phyloP scores from a whole-genome alignment of 306 rosid genomes.

The Mucuna pruriens region DNA sequence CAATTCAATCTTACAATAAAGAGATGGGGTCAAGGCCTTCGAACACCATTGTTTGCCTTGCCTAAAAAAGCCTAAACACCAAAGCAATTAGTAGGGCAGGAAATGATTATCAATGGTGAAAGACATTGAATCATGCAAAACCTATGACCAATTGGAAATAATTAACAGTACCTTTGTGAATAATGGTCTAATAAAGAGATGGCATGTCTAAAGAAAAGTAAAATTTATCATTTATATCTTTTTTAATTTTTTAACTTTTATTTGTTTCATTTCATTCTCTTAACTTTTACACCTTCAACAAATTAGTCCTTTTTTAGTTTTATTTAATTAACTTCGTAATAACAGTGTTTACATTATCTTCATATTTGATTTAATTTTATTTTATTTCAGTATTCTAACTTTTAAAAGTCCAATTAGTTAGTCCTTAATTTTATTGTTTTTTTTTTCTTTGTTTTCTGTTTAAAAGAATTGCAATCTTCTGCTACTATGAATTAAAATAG shows the following conservation, averaged over 20 bases:
- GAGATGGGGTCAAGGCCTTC: background rate
- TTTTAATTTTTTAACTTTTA: background rate
- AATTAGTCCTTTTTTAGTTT: background rate
- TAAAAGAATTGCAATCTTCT: background rate
- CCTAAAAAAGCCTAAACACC: slow-evolving; percentile 32
- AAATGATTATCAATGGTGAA: slow-evolving; percentile 37
- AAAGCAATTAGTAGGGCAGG: slow-evolving; percentile 35
- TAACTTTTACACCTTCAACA: background rate
- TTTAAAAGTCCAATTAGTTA: background rate
- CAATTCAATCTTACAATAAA: slow-evolving; percentile 1
- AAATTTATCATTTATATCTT: background rate
- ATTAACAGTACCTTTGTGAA: background rate
- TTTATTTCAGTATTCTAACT: too few relatives aligned
- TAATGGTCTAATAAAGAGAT: slow-evolving; percentile 21
- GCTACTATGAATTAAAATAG: background rate
- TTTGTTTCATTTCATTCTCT: background rate
- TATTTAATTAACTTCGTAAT: background rate
- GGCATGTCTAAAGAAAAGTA: background rate
- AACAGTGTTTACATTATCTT: background rate
- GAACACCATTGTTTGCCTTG: slow-evolving; percentile 21
- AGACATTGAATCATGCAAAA: slow-evolving; percentile 24
- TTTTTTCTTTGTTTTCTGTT: background rate
- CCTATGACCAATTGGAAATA: slow-evolving; percentile 10
- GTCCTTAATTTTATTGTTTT: too few relatives aligned
- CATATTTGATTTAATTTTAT: background rate